Evolutionary conservation across 805 yeast genomes (phyloP), one percentile per base, ranked within the genome.

Genomic region (Candida incommunis): DNA sequence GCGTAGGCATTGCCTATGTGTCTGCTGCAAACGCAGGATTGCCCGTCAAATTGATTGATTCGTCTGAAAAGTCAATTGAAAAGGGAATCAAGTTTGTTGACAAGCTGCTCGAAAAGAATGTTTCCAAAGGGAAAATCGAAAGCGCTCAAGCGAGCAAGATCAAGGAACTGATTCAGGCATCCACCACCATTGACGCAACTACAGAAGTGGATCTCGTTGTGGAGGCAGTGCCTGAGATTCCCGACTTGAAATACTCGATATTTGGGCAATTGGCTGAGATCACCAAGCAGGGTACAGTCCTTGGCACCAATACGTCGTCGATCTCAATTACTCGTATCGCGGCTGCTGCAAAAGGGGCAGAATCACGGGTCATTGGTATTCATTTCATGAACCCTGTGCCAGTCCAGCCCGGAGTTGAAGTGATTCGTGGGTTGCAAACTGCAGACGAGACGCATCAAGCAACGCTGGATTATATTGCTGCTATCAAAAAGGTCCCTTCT

Each of bases 321-420:
- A 67, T 67, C 46, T 57, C 66, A 40, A 64, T 67, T 51, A 67
- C 71, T 45, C 57, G 60, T 51, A 63, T 67, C 35, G 71, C 71
- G 7, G 69, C 70, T 23, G 64, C 68, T 15, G 71, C 71, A 4
- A 55, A 50, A 34, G 63, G 64, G 9, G 68, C 68, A 18, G 70
- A 65, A 46, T 44, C 46, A 44, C 57, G 71, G 4, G 71, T 67
- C 18, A 58, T 67, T 25, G 65, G 69, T 23, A 60, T 65, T 23
- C 71, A 67, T 51, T 67, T 67, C 51, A 67, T 67, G 70, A 67
- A 67, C 54, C 71, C 71, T 15, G 71, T 67, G 27, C 71, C 71
- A 2, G 71, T 67, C 20, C 68, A 65, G 54, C 59, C 56, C 23
- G 71, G 71, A 24, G 71, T 63, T 13, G 71, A 67, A 56, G 55